Evolutionary conservation across 805 yeast species (phyloP).

Genomic region (Debaryomyces prosopidis): DNA sequence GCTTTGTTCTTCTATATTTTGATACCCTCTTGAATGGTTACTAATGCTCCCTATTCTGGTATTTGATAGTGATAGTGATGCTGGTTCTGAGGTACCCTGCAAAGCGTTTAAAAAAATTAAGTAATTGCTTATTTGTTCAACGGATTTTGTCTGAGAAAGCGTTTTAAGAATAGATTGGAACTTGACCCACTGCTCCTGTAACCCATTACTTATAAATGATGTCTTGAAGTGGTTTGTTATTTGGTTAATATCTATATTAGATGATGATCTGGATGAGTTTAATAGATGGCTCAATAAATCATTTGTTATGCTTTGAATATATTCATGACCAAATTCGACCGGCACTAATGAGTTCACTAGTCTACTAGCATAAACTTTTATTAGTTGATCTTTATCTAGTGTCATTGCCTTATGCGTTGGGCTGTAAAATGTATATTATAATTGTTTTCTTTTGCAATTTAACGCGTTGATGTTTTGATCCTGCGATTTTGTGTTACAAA

Average conservation of each 20-base stretch:
- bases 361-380: slow-evolving; percentile 31
- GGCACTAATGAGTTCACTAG: slow-evolving; percentile 40
- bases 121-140: slow-evolving; percentile 35
- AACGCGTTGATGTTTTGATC: slow-evolving; percentile 3
- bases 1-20: not conserved
- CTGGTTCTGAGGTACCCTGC: not conserved
- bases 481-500: not conserved
- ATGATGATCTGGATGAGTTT: slow-evolving; percentile 5
- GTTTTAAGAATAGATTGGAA: slow-evolving; percentile 32
- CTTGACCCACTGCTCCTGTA: slow-evolving; percentile 29
- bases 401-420: slow-evolving; percentile 16
- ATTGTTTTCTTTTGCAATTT: slow-evolving; percentile 1
- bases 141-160: slow-evolving; percentile 25
- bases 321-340: slow-evolving; percentile 35
- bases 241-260: slow-evolving; percentile 14
- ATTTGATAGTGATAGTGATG: not conserved
- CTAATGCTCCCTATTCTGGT: slow-evolving; percentile 3
- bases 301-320: slow-evolving; percentile 27
- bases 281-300: slow-evolving; percentile 22
- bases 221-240: slow-evolving; percentile 21
- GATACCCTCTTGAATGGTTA: slow-evolving; percentile 1
- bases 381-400: slow-evolving; percentile 32
- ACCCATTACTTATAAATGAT: slow-evolving; percentile 25
- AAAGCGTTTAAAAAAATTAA: slow-evolving; percentile 30
- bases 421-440: too few relatives aligned